Evolutionary conservation across 2,329 filamentous ascomycete species (phyloP).

Genomic region (Lizonia empirigonia): DNA sequence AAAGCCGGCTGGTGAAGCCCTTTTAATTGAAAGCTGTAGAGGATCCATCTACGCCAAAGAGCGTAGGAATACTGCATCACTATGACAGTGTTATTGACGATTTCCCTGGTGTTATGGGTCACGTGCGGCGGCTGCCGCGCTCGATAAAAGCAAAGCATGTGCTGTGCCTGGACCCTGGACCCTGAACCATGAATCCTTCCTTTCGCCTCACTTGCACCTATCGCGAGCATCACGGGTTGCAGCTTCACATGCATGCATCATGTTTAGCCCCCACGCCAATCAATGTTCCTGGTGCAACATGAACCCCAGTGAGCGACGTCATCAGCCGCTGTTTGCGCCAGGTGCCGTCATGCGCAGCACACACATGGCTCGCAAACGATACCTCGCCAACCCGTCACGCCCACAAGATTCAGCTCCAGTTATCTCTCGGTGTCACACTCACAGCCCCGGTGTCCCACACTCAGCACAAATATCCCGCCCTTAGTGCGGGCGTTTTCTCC

Average conservation of each 20-base stretch:
- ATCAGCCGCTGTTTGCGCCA: constrained; percentile 12
- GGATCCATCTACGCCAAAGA: no score
- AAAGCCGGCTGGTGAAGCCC: no score
- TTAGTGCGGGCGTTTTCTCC: constrained; percentile 6
- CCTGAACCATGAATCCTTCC: neutral
- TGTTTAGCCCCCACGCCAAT: constrained; percentile 7
- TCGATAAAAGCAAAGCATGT: neutral
- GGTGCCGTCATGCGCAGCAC: constrained; percentile 11
- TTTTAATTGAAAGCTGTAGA: no score
- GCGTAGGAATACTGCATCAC: neutral
- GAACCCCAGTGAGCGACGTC: constrained; percentile 4
- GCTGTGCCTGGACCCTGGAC: constrained; percentile 1
- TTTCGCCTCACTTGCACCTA: constrained; percentile 9
- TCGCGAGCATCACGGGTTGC: constrained; percentile 1
- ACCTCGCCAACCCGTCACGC: constrained; percentile 7
- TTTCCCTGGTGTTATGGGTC: neutral
- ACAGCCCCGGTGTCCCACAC: constrained; percentile 7
- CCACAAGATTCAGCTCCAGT: constrained; percentile 8
- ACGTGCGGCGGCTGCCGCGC: constrained; percentile 9
- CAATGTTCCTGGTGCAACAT: constrained; percentile 3
- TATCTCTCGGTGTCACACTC: constrained; percentile 7
- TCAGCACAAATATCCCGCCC: neutral
- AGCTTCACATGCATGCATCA: constrained; percentile 14
- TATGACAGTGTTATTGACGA: no score
- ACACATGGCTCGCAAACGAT: constrained; percentile 12